phyloP scores from a whole-genome alignment of 768 basidiomycete genomes.

The Pleurotus cornucopiae region DNA sequence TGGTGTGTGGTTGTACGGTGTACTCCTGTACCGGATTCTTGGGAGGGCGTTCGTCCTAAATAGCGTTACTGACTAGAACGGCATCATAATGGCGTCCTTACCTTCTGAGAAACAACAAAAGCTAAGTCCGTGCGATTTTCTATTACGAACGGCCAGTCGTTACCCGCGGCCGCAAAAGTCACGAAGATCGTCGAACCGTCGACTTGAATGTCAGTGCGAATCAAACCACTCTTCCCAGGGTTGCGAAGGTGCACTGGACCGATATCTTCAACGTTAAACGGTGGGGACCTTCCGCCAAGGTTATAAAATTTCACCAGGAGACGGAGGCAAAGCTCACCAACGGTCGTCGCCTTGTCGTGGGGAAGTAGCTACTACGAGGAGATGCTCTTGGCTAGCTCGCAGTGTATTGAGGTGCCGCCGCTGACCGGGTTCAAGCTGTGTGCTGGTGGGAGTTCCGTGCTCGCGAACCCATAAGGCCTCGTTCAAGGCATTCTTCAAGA shows the following conservation, averaged over 20 bases:
- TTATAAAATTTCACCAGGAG: slow-evolving; percentile 5
- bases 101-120: slow-evolving; percentile 72
- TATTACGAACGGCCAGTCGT: slow-evolving; percentile 85
- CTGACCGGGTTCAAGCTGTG: slow-evolving; percentile 62
- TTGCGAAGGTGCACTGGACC: slow-evolving; percentile 68
- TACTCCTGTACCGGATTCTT: slow-evolving; percentile 44
- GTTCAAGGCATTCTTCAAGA: slow-evolving; percentile 77
- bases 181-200: slow-evolving; percentile 89
- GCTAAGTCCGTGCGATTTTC: slow-evolving; percentile 82
- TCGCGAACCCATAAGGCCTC: slow-evolving; percentile 79
- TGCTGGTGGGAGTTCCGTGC: slow-evolving; percentile 67
- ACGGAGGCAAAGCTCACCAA: slow-evolving; percentile 51
- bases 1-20: slow-evolving; percentile 49
- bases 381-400: slow-evolving; percentile 60
- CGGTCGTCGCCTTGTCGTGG: slow-evolving; percentile 62
- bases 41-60: slow-evolving; percentile 19
- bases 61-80: slow-evolving; percentile 2
- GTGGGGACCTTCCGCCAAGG: slow-evolving; percentile 67
- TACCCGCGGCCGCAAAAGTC: slow-evolving; percentile 59
- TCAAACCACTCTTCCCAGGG: slow-evolving; percentile 43
- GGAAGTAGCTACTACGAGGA: slow-evolving; percentile 83
- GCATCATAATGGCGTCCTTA: slow-evolving; percentile 23
- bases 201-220: slow-evolving; percentile 76
- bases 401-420: slow-evolving; percentile 65
- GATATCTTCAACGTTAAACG: slow-evolving; percentile 89